Evolutionary conservation across 2,329 filamentous ascomycete genomes (phyloP).

Genomic region (Aspergillus sp.): DNA sequence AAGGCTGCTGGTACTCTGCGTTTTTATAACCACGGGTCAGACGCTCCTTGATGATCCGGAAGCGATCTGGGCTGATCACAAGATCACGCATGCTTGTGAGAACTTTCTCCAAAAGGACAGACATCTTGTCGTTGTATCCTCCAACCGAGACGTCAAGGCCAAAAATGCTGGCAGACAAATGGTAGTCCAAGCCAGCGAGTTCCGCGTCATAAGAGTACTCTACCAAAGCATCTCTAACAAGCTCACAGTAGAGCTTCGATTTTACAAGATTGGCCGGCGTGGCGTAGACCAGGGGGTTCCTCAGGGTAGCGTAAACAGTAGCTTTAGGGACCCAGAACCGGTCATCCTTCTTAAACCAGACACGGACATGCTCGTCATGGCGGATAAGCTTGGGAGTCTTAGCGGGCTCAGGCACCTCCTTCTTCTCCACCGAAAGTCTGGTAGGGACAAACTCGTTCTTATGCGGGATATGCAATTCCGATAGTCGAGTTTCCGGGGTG

Average conservation of each 20-base stretch:
- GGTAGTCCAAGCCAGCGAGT: constrained; percentile 83
- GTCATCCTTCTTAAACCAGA: constrained; percentile 99
- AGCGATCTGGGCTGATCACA: constrained; percentile 80
- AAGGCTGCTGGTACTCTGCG: constrained; percentile 84
- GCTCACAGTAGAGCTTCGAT: constrained; percentile 74
- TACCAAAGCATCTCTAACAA: constrained; percentile 83
- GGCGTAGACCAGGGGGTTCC: constrained; percentile 74
- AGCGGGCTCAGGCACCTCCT: constrained; percentile 74
- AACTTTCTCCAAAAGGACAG: constrained; percentile 86
- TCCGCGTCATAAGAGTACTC: constrained; percentile 97
- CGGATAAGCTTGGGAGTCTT: constrained; percentile 77
- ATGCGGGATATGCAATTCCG: constrained; percentile 80
- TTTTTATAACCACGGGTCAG: constrained; percentile 76
- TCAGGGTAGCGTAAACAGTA: constrained; percentile 76
- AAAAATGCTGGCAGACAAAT: constrained; percentile 67
- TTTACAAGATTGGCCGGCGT: constrained; percentile 78
- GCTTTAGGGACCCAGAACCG: constrained; percentile 98
- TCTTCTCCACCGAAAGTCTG: constrained; percentile 91
- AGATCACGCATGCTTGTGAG: constrained; percentile 80
- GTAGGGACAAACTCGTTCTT: constrained; percentile 95
- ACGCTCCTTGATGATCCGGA: constrained; percentile 87
- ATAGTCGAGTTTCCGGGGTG: constrained; percentile 58
- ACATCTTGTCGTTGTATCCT: constrained; percentile 95
- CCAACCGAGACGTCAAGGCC: constrained; percentile 77
- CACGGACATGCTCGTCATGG: constrained; percentile 75